A percentile compares a stretch with the other conserved stretches of the same genome.
These are phyloP conservation scores for Karstenula rhodostoma DNA, from an alignment of 2,329 filamentous ascomycete genomes.

Conservation along the genomic window DNA sequence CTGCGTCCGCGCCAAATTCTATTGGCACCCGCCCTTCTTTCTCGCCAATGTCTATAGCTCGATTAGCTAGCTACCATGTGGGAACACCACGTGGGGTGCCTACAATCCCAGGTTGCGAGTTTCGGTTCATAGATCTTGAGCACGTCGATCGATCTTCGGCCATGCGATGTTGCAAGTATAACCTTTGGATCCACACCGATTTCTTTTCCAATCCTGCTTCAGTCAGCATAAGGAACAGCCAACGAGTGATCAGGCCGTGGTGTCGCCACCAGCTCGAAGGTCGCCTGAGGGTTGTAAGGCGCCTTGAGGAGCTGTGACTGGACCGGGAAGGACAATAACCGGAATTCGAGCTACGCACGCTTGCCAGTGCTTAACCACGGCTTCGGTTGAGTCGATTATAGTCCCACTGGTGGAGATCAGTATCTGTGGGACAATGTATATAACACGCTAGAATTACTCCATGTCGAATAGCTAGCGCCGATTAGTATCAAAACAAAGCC, in stretches of 20 bases:
- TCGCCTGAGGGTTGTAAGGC: neutral
- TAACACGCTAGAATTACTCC: conserved; percentile 29
- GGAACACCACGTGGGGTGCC: conserved; percentile 50
- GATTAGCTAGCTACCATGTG: conserved; percentile 15
- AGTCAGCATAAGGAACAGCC: conserved; percentile 17
- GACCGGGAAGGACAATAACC: neutral
- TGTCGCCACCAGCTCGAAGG: neutral
- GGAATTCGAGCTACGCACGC: conserved; percentile 56
- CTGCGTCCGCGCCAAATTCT: conserved; percentile 77
- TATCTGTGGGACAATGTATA: conserved; percentile 1
- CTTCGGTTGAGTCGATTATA: conserved; percentile 81
- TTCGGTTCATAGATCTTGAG: conserved; percentile 80
- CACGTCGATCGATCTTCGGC: conserved; percentile 86
- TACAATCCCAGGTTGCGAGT: conserved; percentile 93
- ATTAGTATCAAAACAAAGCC: conserved; percentile 18
- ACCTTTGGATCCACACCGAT: conserved; percentile 84
- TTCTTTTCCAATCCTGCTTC: conserved; percentile 74
- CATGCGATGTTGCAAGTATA: conserved; percentile 91
- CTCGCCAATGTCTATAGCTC: conserved; percentile 72
- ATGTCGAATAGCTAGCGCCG: conserved; percentile 39
- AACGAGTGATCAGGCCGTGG: neutral
- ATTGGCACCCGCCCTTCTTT: conserved; percentile 82
- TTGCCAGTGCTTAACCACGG: conserved; percentile 81
- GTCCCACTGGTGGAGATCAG: conserved; percentile 64
- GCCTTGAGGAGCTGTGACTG: neutral